Evolutionary conservation across 2,329 filamentous ascomycete species (phyloP).

Genomic region (Talaromyces verruculosus): DNA sequence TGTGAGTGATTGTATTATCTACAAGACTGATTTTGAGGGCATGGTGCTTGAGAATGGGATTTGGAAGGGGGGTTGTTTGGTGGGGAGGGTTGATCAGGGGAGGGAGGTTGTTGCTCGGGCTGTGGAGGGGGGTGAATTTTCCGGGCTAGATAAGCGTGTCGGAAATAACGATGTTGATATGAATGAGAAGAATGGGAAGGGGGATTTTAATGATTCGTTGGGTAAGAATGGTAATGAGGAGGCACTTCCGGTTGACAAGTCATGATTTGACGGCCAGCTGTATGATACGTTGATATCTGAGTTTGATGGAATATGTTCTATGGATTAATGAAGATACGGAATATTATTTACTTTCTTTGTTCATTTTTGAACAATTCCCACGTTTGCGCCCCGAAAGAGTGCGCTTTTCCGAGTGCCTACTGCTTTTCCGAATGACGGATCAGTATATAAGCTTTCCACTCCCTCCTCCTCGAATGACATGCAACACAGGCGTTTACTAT

Average conservation of each 20-base stretch:
- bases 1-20: constrained; percentile 22
- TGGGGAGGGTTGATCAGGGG: constrained; percentile 21
- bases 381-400: neutral
- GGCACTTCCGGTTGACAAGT: neutral
- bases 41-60: constrained; percentile 26
- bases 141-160: neutral
- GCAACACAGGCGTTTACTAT: neutral
- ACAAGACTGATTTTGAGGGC: constrained; percentile 20
- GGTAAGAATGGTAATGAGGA: neutral
- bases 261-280: neutral
- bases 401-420: neutral
- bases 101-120: constrained; percentile 15
- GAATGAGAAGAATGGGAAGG: neutral
- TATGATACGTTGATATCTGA: neutral
- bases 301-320: neutral
- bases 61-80: constrained; percentile 23
- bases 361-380: neutral
- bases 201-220: neutral
- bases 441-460: neutral
- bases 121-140: neutral
- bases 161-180: neutral
- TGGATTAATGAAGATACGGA: neutral
- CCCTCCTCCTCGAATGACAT: neutral
- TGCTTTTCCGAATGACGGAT: neutral
- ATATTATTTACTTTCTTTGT: neutral